phyloP scores from a whole-genome alignment of 257 asterid genomes.

The Henckelia pumila region DNA sequence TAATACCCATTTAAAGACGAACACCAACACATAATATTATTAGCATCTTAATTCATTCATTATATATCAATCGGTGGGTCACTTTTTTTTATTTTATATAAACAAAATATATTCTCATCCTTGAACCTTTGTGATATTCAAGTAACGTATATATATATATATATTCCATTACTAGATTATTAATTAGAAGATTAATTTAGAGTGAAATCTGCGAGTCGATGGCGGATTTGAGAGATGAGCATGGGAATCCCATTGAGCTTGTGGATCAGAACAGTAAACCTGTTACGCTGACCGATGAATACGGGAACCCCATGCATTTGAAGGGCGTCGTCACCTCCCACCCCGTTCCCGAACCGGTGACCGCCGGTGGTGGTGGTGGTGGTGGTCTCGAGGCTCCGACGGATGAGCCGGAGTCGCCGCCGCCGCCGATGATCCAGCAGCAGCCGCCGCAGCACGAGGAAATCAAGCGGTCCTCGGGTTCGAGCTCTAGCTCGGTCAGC shows the following conservation, averaged over 20 bases:
- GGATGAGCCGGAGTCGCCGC: slow-evolving; percentile 7
- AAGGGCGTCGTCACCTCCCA: slow-evolving; percentile 55
- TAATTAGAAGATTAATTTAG: too few species aligned
- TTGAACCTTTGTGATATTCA: not conserved
- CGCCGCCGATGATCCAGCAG: not conserved
- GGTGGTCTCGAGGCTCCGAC: too few species aligned
- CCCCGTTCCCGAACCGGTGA: slow-evolving; percentile 2
- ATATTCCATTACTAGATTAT: too few species aligned
- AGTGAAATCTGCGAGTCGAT: too few species aligned
- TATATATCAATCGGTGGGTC: too few species aligned
- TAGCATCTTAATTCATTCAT: too few species aligned
- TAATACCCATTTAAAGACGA: too few species aligned
- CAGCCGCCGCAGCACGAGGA: slow-evolving; percentile 32
- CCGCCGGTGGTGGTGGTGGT: not conserved
- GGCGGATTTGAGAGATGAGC: slow-evolving; percentile 83
- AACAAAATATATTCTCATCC: too few species aligned
- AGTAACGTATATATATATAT: not conserved
- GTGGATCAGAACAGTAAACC: slow-evolving; percentile 63
- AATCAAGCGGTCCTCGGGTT: slow-evolving; percentile 51
- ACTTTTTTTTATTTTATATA: too few species aligned
- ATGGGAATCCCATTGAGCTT: slow-evolving; percentile 78
- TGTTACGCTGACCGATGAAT: slow-evolving; percentile 60
- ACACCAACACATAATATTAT: too few species aligned
- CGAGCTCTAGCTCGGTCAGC: slow-evolving; percentile 71
- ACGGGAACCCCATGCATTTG: slow-evolving; percentile 75